Conservation (phyloP, 2,329 filamentous ascomycete species). For the Beauveria sp. region DNA sequence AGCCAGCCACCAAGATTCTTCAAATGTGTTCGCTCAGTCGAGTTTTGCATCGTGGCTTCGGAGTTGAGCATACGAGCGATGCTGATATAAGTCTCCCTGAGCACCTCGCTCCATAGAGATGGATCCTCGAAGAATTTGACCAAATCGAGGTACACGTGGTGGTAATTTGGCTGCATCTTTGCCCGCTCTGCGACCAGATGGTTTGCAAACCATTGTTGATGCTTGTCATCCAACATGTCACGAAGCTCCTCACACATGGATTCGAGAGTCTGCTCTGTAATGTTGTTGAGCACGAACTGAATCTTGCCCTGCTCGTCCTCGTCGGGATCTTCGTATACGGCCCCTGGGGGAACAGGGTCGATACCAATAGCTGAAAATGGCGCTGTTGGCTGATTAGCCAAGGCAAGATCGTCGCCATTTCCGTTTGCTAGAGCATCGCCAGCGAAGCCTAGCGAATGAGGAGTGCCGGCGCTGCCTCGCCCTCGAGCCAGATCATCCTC, state of each 20-base stretch:
- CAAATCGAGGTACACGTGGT: conserved; percentile 84
- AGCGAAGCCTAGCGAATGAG: conserved; percentile 28
- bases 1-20: conserved; percentile 95
- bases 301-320: conserved; percentile 87
- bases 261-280: conserved; percentile 81
- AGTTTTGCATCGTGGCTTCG: conserved; percentile 75
- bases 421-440: conserved; percentile 60
- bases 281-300: conserved; percentile 92
- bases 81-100: conserved; percentile 86
- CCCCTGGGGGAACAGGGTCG: conserved; percentile 56
- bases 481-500: conserved; percentile 52
- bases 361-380: conserved; percentile 74
- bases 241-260: conserved; percentile 77
- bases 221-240: conserved; percentile 67
- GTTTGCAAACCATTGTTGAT: conserved; percentile 93
- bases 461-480: conserved; percentile 41
- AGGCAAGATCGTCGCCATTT: conserved; percentile 53
- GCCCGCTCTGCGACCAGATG: conserved; percentile 94
- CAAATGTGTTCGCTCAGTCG: conserved; percentile 76
- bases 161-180: conserved; percentile 96
- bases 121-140: conserved; percentile 76
- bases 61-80: conserved; percentile 83
- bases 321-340: conserved; percentile 71
- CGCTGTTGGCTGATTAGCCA: conserved; percentile 52
- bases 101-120: conserved; percentile 76